Base-by-base conservation (phyloP, 2,329 filamentous ascomycete species). In the Phyllosticta paracitricarpa region DNA sequence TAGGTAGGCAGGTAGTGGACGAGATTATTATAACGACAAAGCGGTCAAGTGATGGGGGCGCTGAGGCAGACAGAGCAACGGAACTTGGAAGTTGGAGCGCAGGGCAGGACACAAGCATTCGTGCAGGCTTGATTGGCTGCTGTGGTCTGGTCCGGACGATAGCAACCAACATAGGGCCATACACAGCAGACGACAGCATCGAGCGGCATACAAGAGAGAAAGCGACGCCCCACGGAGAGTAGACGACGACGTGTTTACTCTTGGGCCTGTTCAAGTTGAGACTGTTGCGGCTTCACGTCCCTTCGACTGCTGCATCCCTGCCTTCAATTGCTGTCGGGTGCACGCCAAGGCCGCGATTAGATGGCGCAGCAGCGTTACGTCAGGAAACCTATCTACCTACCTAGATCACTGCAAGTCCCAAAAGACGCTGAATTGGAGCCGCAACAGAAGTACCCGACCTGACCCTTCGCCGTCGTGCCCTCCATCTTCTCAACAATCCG, bases 91-190 rank as follows among this genome's bases (percentile, higher is more conserved):
- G 30, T 24, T 12, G 19, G 19, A 51, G 35, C 56, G 33, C 12
- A 25, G 58, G 17, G 58, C 53, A 17, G 10, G 9, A 4, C 33
- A 40, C 33, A 10, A 40, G 35, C 40, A 52, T 33, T n/a, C 51
- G 58, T 60, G 58, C 53, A 14, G 7, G 53, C 33, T 60, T 60
- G 58, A 60, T 60, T 60, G 58, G 58, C n/a, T 33, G 53, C 12
- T 35, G 35, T 30, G 26, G 33, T 52, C 33, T 30, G 26, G 33
- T 52, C 33, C 53, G 53, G 19, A 22, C 19, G 19, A 22, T 22
- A 22, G 19, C 19, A 22, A n/a, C n/a, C n/a, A n/a, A n/a, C n/a
- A 51, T 19, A 35, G 48, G 26, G 48, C 7, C 24, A 25, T n/a
- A 24, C 25, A 28, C 10, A 40, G 33, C 33, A 40, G 33, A 12